Percentiles rank a stretch among this genome's conserved stretches.
These are phyloP conservation scores for Candida stauntonica DNA, from an alignment of 805 yeast genomes.

Conservation along the genomic window DNA sequence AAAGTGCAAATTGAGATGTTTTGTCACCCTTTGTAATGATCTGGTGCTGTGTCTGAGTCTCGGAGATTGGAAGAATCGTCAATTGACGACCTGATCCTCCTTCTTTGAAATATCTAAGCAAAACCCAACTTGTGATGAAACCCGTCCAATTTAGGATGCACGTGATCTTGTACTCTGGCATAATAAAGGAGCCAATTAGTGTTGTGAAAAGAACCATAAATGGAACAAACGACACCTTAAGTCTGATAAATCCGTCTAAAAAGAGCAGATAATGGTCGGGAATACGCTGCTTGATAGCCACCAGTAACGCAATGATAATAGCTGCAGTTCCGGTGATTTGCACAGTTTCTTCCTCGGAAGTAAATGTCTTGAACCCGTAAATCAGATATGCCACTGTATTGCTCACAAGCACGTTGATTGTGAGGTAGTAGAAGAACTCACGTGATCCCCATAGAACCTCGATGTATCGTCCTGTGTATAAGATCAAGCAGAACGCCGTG, in stretches of 20 bases:
- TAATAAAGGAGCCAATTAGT: slow-evolving; percentile 19
- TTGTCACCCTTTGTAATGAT: slow-evolving; percentile 26
- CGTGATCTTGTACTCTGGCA: slow-evolving; percentile 7
- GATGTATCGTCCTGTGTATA: slow-evolving; percentile 50
- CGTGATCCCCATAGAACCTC: slow-evolving; percentile 52
- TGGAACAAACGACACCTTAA: slow-evolving; percentile 27
- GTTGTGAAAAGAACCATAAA: slow-evolving; percentile 25
- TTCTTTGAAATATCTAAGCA: slow-evolving; percentile 35
- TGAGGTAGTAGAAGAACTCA: slow-evolving; percentile 41
- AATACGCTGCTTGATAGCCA: slow-evolving; percentile 52
- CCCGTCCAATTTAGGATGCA: slow-evolving; percentile 25
- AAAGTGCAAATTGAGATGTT: slow-evolving; percentile 27
- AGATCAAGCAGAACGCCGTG: slow-evolving; percentile 34
- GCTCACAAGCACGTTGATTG: slow-evolving; percentile 32
- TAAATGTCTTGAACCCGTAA: slow-evolving; percentile 19
- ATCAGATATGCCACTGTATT: slow-evolving; percentile 33
- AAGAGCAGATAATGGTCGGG: slow-evolving; percentile 48
- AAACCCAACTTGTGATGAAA: slow-evolving; percentile 36
- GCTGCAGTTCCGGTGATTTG: slow-evolving; percentile 19
- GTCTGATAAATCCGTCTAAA: slow-evolving; percentile 40
- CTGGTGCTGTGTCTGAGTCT: slow-evolving; percentile 27
- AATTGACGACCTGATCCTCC: slow-evolving; percentile 41
- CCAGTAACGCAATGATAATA: slow-evolving; percentile 41
- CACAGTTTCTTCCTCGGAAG: slow-evolving; percentile 3
- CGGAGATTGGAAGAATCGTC: slow-evolving; percentile 37